These are phyloP conservation scores for Friedmanniomyces endolithicus DNA, from an alignment of 495 filamentous ascomycete species.

Conservation along the genomic window DNA sequence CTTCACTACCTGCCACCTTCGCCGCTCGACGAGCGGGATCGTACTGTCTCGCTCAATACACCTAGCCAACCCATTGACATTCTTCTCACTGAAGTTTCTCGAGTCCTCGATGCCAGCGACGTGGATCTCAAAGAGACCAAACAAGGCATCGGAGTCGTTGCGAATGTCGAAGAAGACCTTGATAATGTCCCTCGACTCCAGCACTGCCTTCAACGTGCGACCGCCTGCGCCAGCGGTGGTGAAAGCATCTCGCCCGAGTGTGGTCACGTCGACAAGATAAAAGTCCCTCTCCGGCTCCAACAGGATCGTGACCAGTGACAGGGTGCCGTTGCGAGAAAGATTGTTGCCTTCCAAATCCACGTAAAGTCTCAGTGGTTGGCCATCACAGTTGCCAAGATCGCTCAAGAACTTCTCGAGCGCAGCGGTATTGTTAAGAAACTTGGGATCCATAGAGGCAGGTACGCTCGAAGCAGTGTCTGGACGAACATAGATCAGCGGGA, in stretches of 20 bases:
- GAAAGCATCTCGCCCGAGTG: not conserved
- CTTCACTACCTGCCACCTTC: not conserved
- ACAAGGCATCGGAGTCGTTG: conserved; percentile 45
- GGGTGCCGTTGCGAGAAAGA: conserved; percentile 1
- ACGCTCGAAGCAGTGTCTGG: not conserved
- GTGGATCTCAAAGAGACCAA: conserved; percentile 30
- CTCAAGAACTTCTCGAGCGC: not conserved
- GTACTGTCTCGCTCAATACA: not conserved
- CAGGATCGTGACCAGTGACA: conserved; percentile 2
- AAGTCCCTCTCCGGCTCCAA: not conserved
- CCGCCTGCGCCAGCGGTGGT: not conserved
- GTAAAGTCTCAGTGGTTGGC: not conserved
- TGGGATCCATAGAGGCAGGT: not conserved
- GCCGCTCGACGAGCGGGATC: too few relatives aligned
- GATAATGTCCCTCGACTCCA: conserved; percentile 35
- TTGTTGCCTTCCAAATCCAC: conserved; percentile 1
- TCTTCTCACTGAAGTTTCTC: not conserved
- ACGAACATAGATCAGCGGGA: not conserved
- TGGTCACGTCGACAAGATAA: not conserved
- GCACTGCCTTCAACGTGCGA: conserved; percentile 35
- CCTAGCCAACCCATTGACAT: not conserved
- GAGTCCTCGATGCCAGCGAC: conserved; percentile 35
- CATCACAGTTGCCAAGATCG: not conserved
- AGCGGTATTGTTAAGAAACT: not conserved
- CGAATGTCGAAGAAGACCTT: conserved; percentile 48